Conservation (phyloP, 192 early-diverging fungal genomes). For the Coemansia sp. region DNA sequence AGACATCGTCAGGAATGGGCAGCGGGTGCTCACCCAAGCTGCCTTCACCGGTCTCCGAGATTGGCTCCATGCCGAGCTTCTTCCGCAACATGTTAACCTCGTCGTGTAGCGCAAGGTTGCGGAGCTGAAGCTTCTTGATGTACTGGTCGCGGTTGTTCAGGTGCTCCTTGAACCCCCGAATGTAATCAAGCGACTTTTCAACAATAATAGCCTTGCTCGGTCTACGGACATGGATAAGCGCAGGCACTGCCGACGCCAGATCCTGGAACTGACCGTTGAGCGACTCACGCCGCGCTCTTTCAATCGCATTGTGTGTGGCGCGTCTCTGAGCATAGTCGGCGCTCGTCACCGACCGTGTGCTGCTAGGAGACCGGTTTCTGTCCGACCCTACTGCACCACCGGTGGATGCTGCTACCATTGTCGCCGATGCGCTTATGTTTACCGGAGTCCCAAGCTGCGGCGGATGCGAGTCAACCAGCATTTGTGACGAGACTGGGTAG, state of each 20-base stretch:
- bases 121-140: constrained; percentile 51
- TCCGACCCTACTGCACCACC: constrained; percentile 27
- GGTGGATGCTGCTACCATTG: constrained; percentile 24
- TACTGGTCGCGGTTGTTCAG: constrained; percentile 45
- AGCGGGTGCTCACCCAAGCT: not conserved
- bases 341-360: constrained; percentile 17
- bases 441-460: constrained; percentile 5
- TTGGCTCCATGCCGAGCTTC: constrained; percentile 57
- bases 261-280: constrained; percentile 81
- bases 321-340: constrained; percentile 60
- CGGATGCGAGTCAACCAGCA: constrained; percentile 23
- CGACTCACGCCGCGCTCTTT: constrained; percentile 75
- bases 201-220: constrained; percentile 83
- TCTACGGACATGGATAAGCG: constrained; percentile 67
- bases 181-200: constrained; percentile 71
- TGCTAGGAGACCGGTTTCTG: constrained; percentile 44
- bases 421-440: constrained; percentile 7
- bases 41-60: constrained; percentile 28
- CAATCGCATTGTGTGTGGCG: constrained; percentile 78
- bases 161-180: constrained; percentile 49
- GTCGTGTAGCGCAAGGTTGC: constrained; percentile 56
- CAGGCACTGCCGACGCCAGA: constrained; percentile 73
- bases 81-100: constrained; percentile 62
- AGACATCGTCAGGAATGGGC: constrained; percentile 5
- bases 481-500: constrained; percentile 14